phyloP scores from a whole-genome alignment of 495 filamentous ascomycete species.

The Lindgomyces ingoldianus region DNA sequence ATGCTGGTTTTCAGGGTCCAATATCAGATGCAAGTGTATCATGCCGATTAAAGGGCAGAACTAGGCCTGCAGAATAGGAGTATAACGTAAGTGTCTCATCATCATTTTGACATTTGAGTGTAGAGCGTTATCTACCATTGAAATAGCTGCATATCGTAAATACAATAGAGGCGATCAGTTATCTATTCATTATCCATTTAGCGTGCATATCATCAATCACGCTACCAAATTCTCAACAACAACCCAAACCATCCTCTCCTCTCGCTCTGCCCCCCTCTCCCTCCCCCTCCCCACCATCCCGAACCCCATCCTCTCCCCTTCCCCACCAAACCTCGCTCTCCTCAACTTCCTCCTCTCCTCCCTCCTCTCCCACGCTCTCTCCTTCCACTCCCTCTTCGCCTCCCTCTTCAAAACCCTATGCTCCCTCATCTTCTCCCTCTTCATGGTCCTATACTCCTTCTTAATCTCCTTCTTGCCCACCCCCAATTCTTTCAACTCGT shows the following conservation, averaged over 20 bases:
- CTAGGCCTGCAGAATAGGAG: too few species aligned
- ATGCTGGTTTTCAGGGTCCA: too few species aligned
- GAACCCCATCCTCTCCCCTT: conserved; percentile 6
- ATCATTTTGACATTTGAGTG: too few species aligned
- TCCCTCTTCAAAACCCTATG: not conserved
- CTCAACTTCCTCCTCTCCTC: conserved; percentile 11
- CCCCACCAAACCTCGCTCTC: not conserved
- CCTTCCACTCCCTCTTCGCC: conserved; percentile 2
- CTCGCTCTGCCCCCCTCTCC: not conserved
- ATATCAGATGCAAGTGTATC: too few species aligned
- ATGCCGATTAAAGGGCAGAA: too few species aligned
- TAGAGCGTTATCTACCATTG: too few species aligned
- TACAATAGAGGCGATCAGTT: too few species aligned
- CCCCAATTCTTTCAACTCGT: conserved; percentile 10
- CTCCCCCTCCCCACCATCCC: not conserved
- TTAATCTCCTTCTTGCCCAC: conserved; percentile 3
- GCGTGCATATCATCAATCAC: too few species aligned
- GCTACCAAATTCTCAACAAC: conserved; percentile 33
- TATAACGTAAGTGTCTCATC: too few species aligned
- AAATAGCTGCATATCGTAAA: too few species aligned
- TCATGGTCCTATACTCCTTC: not conserved
- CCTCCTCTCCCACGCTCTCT: conserved; percentile 1
- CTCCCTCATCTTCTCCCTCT: not conserved
- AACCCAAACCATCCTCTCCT: conserved; percentile 28
- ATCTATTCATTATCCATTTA: too few species aligned